These are phyloP conservation scores for Cystobasidiopsis lactophilus DNA, from an alignment of 768 basidiomycete genomes.

Conservation along the genomic window DNA sequence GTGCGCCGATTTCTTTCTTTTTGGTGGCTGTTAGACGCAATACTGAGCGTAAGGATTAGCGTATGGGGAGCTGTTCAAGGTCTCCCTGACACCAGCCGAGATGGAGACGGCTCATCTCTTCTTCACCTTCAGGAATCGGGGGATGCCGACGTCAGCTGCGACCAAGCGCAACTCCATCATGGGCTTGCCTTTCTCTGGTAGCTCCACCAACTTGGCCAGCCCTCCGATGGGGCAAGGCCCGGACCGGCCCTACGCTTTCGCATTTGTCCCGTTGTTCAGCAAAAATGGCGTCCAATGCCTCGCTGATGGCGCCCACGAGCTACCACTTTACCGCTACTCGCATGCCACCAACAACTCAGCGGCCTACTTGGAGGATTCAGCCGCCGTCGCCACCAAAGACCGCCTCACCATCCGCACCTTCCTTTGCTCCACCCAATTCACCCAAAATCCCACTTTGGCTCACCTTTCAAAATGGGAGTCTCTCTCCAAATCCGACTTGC, in stretches of 20 bases:
- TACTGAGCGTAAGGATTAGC: conserved; percentile 28
- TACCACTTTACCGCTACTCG: neutral
- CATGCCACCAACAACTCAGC: conserved; percentile 28
- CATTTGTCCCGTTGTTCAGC: conserved; percentile 67
- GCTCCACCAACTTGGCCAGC: too few relatives aligned
- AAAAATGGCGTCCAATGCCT: conserved; percentile 23
- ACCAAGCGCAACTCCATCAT: conserved; percentile 19
- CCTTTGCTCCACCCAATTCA: conserved; percentile 75
- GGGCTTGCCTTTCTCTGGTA: conserved; percentile 25
- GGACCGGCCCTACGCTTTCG: conserved; percentile 56
- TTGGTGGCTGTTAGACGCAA: neutral
- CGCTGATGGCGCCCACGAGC: neutral
- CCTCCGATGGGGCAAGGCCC: too few relatives aligned
- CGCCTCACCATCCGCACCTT: conserved; percentile 57
- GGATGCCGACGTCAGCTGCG: conserved; percentile 11
- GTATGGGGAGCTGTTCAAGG: conserved; percentile 78
- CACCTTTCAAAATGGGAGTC: conserved; percentile 62
- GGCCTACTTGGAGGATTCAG: conserved; percentile 43
- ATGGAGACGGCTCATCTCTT: conserved; percentile 71
- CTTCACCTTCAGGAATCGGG: conserved; percentile 70
- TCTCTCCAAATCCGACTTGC: too few relatives aligned
- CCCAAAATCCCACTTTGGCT: conserved; percentile 68
- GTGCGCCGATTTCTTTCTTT: conserved; percentile 2
- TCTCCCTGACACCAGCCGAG: conserved; percentile 45
- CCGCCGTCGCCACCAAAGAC: conserved; percentile 52